phyloP scores from a whole-genome alignment of 306 rosid genomes.

The Begonia masoniana region DNA sequence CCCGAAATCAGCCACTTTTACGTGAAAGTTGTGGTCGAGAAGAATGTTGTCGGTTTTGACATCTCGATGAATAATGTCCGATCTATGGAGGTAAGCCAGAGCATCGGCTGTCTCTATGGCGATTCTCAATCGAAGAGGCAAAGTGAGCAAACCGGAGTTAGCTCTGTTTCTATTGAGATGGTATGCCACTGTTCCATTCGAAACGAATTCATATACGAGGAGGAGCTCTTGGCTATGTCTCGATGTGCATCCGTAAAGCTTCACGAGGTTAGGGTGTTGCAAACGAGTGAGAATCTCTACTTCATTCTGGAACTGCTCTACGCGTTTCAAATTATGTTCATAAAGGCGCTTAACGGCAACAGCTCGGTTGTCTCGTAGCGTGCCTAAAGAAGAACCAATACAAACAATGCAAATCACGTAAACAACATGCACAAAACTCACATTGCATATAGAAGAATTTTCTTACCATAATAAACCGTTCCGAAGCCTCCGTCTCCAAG shows the following conservation, averaged over 20 bases:
- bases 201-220: conserved; percentile 78
- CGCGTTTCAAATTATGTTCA: conserved; percentile 58
- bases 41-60: conserved; percentile 88
- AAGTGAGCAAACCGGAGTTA: conserved; percentile 29
- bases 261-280: conserved; percentile 58
- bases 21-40: conserved; percentile 42
- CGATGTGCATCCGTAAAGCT: conserved; percentile 82
- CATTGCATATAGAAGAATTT: not conserved
- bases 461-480: conserved; percentile 71
- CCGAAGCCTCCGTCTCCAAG: conserved; percentile 97
- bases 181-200: conserved; percentile 85
- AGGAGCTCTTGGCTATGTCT: conserved; percentile 68
- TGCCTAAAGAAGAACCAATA: conserved; percentile 31
- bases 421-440: not conserved
- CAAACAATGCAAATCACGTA: not conserved
- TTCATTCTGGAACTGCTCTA: conserved; percentile 75
- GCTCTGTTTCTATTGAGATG: conserved; percentile 52
- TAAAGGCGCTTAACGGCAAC: conserved; percentile 93
- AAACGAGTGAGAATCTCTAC: conserved; percentile 62
- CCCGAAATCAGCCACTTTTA: conserved; percentile 93
- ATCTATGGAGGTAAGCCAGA: conserved; percentile 56
- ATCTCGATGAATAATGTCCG: conserved; percentile 70
- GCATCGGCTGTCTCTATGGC: conserved; percentile 90
- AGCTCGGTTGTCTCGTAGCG: conserved; percentile 56
- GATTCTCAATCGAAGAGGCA: conserved; percentile 57